These are phyloP conservation scores for Aspergillus thermomutatus DNA, from an alignment of 2,329 filamentous ascomycete species.

Conservation along the genomic window DNA sequence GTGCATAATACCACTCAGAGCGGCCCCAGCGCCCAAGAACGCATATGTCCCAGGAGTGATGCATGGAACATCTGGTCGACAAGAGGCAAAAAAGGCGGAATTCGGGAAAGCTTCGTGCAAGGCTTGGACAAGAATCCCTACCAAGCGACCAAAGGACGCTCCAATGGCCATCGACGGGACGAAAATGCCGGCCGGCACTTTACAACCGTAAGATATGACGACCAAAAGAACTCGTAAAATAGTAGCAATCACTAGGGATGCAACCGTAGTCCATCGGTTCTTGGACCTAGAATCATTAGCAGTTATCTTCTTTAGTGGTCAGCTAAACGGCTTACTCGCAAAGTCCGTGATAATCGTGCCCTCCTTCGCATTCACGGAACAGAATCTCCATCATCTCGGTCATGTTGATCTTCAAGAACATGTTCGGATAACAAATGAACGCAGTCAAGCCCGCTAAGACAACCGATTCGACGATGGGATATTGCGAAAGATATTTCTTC, in stretches of 20 bases:
- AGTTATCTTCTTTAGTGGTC: neutral
- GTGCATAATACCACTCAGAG: constrained; percentile 95
- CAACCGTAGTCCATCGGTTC: constrained; percentile 72
- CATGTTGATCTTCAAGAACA: constrained; percentile 95
- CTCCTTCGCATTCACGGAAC: constrained; percentile 88
- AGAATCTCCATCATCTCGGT: constrained; percentile 99
- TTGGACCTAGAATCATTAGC: constrained; percentile 43
- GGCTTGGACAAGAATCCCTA: constrained; percentile 92
- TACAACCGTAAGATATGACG: constrained; percentile 95
- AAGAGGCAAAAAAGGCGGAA: constrained; percentile 82
- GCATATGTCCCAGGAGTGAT: constrained; percentile 98
- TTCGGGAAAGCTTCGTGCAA: constrained; percentile 79
- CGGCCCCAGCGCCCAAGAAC: constrained; percentile 86
- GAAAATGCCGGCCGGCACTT: constrained; percentile 96
- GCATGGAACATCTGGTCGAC: constrained; percentile 86
- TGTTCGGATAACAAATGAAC: constrained; percentile 93
- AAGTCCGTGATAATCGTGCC: constrained; percentile 81
- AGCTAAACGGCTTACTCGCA: constrained; percentile 61
- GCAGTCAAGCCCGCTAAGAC: constrained; percentile 79
- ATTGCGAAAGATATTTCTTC: constrained; percentile 82
- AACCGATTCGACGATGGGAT: constrained; percentile 82
- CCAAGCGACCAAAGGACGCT: constrained; percentile 84
- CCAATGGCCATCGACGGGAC: constrained; percentile 98
- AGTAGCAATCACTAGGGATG: constrained; percentile 76
- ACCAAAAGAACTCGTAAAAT: constrained; percentile 78